Evolutionary conservation across 176 grass and related monocot genomes (phyloP), one percentile per base, ranked within the genome.

Genomic region (Neostapfia colusana): DNA sequence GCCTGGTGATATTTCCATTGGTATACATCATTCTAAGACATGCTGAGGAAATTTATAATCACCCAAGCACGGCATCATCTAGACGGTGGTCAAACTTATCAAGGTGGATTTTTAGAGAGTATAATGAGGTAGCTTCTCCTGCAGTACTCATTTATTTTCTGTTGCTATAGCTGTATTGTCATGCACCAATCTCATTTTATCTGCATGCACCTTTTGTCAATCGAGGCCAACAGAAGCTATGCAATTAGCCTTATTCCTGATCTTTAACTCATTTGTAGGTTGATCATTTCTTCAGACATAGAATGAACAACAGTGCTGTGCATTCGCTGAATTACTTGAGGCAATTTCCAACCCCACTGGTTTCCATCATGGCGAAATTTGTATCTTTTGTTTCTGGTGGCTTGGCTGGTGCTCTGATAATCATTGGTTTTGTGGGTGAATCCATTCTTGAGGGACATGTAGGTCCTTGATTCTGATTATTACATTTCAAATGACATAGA

Each of bases 331-430:
- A 99, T 82, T 99, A 99, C 76, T 49, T 99, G 83, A 99, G 90
- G 85, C 89, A 99, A 55, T 99, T 99, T 80, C 96, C 96, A 70
- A 95, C 87, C 44, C 96, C 96, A 60, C 81, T 99, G 43, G 86
- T 99, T 65, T 92, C 96, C 45, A 99, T 95, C 56, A 73, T 99
- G 53, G 89, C 96, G 41, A 95, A 92, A 86, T 99, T 99, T 51
- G 79, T 99, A 82, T 99, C 89, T 61, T 99, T 99, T 88, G 96
- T 95, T 60, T 99, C 92, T 87, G 92, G 96, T 80, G 96, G 96
- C 71, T 89, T 99, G 40, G 92, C 91, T 84, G 96, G 91, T 70
- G 89, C 89, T 83, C 51, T 99, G 24, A 92, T 99, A 57, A 99
- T 99, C 20, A 85, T 92, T 67, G 96, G 89, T 73, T 88, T 95